phyloP scores from a whole-genome alignment of 2,329 filamentous ascomycete genomes.

The Dactylonectria estremocensis region DNA sequence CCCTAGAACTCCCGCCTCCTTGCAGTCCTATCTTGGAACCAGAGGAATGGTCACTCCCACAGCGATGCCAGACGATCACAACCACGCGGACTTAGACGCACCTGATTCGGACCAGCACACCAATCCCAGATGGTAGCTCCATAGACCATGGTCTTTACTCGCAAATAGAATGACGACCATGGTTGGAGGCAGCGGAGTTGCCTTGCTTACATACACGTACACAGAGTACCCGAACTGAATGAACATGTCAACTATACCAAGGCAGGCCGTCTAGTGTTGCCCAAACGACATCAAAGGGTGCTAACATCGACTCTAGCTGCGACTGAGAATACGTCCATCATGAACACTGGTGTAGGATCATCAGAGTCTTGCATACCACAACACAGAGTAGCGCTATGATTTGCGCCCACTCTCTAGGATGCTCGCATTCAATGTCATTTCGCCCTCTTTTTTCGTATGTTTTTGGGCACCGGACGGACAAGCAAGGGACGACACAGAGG shows the following conservation, averaged over 20 bases:
- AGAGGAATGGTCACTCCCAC: conserved; percentile 5
- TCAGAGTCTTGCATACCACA: background rate
- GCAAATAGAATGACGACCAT: background rate
- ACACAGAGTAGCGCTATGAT: background rate
- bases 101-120: background rate
- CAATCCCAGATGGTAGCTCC: background rate
- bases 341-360: no score
- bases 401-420: no score
- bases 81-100: background rate
- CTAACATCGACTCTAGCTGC: background rate
- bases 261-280: background rate
- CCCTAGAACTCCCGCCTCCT: conserved; percentile 11
- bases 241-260: background rate
- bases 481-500: no score
- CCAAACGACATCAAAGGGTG: background rate
- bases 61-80: background rate
- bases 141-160: background rate
- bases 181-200: background rate
- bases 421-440: no score
- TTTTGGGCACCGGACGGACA: no score
- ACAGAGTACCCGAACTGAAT: background rate
- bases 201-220: background rate
- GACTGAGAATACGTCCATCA: background rate
- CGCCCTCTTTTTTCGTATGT: no score
- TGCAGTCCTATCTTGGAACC: conserved; percentile 5